These are phyloP conservation scores for Pichia sp. DNA, from an alignment of 1,139 yeast genomes.

Conservation along the genomic window DNA sequence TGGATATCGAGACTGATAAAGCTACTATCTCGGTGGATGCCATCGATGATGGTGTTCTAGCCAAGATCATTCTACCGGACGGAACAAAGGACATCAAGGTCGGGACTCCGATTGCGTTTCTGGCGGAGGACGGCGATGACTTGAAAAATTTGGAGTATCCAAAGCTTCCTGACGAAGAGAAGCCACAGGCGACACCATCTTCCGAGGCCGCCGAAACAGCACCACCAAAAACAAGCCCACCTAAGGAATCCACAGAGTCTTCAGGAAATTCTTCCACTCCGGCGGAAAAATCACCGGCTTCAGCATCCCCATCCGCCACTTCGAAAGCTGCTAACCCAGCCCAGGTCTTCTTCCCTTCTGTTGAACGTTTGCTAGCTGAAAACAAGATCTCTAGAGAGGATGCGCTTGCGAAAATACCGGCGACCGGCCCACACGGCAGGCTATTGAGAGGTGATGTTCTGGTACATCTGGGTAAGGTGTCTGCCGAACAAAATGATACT, in stretches of 20 bases:
- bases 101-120: slow-evolving; percentile 82
- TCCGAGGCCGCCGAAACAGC: neutral
- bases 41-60: slow-evolving; percentile 83
- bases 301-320: slow-evolving; percentile 20
- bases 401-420: slow-evolving; percentile 66
- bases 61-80: slow-evolving; percentile 64
- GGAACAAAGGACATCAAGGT: slow-evolving; percentile 80
- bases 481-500: slow-evolving; percentile 46
- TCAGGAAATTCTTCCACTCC: neutral
- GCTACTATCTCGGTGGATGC: slow-evolving; percentile 94
- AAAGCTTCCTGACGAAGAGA: slow-evolving; percentile 23
- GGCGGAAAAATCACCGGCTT: neutral
- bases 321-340: slow-evolving; percentile 48
- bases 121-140: slow-evolving; percentile 89
- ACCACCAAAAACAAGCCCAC: neutral
- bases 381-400: slow-evolving; percentile 62
- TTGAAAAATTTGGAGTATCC: slow-evolving; percentile 62
- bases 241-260: neutral
- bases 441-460: slow-evolving; percentile 86
- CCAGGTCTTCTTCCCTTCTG: slow-evolving; percentile 79
- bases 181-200: slow-evolving; percentile 26
- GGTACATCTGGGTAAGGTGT: slow-evolving; percentile 72
- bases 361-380: slow-evolving; percentile 56
- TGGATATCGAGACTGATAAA: slow-evolving; percentile 91
- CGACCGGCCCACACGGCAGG: slow-evolving; percentile 88